A percentile compares a stretch with the other conserved stretches of the same genome.
Conservation (phyloP, 2,329 filamentous ascomycete genomes). For the Cucurbitaria berberidis region DNA sequence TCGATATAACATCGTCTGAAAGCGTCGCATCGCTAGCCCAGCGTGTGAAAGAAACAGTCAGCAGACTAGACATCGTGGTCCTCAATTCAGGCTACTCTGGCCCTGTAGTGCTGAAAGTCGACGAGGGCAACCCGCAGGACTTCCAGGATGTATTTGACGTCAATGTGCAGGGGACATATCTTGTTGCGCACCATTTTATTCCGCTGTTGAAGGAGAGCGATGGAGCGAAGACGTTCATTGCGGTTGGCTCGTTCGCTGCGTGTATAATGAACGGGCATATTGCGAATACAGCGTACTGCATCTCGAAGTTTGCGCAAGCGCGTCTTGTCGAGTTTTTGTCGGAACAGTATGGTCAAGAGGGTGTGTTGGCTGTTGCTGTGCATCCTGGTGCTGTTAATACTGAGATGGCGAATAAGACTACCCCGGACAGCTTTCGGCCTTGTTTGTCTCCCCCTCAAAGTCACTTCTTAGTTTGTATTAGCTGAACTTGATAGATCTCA, state of each 20-base stretch:
- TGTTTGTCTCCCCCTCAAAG: constrained; percentile 21
- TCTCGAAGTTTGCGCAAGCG: constrained; percentile 39
- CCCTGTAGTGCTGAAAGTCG: constrained; percentile 41
- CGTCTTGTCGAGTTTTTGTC: constrained; percentile 33
- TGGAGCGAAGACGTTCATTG: constrained; percentile 33
- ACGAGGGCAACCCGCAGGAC: constrained; percentile 40
- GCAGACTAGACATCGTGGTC: constrained; percentile 46
- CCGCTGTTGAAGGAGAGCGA: constrained; percentile 28
- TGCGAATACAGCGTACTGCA: constrained; percentile 46
- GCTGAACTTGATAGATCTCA: constrained; percentile 25
- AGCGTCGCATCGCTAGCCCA: constrained; percentile 33
- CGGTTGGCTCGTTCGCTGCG: constrained; percentile 38
- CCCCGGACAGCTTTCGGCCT: constrained; percentile 33
- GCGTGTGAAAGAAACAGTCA: constrained; percentile 27
- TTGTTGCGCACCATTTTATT: constrained; percentile 46
- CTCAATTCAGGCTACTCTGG: constrained; percentile 50
- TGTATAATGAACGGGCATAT: constrained; percentile 49
- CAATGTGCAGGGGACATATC: constrained; percentile 49
- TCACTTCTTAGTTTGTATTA: not conserved
- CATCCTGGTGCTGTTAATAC: constrained; percentile 42
- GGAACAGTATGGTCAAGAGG: constrained; percentile 32
- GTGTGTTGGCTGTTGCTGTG: constrained; percentile 31
- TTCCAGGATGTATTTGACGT: constrained; percentile 47
- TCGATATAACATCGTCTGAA: constrained; percentile 39
- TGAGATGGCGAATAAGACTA: constrained; percentile 32